Evolutionary conservation across 2,329 filamentous ascomycete genomes (phyloP).

Genomic region (Verticillium isaacii): DNA sequence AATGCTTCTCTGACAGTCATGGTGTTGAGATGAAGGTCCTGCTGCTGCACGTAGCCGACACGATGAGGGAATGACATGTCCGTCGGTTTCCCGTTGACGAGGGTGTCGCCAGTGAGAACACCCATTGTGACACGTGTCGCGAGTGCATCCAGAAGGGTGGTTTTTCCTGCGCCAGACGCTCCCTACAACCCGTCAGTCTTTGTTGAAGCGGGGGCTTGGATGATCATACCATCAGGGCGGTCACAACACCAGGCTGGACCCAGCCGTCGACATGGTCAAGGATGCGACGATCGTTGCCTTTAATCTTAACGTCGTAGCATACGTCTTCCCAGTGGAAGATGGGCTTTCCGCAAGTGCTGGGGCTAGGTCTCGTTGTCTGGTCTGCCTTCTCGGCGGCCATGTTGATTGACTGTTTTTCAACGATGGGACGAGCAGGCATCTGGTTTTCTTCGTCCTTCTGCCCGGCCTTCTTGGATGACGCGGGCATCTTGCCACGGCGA

Average conservation of each 20-base stretch:
- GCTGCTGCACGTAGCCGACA: conserved; percentile 68
- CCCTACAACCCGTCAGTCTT: conserved; percentile 32
- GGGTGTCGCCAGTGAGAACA: conserved; percentile 65
- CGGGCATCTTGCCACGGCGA: conserved; percentile 41
- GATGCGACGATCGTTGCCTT: conserved; percentile 58
- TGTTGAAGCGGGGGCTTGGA: not conserved
- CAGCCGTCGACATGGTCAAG: conserved; percentile 70
- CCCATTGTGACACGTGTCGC: conserved; percentile 71
- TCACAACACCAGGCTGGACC: conserved; percentile 72
- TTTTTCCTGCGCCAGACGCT: conserved; percentile 71
- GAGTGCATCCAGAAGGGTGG: conserved; percentile 68
- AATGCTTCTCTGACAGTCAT: conserved; percentile 65
- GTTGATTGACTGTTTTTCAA: not conserved
- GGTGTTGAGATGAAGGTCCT: conserved; percentile 66
- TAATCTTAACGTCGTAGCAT: conserved; percentile 60
- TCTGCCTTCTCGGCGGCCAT: not conserved
- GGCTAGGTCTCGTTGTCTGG: not conserved
- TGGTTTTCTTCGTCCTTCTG: conserved; percentile 8
- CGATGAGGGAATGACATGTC: conserved; percentile 66
- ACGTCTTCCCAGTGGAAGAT: conserved; percentile 68
- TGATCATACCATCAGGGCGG: conserved; percentile 60
- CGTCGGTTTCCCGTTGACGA: conserved; percentile 60
- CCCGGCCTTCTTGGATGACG: conserved; percentile 21
- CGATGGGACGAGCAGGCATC: not conserved
- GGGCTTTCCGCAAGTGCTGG: conserved; percentile 8